Conservation (phyloP, 2,329 filamentous ascomycete genomes). For the Paracoccidioides brasiliensis region DNA sequence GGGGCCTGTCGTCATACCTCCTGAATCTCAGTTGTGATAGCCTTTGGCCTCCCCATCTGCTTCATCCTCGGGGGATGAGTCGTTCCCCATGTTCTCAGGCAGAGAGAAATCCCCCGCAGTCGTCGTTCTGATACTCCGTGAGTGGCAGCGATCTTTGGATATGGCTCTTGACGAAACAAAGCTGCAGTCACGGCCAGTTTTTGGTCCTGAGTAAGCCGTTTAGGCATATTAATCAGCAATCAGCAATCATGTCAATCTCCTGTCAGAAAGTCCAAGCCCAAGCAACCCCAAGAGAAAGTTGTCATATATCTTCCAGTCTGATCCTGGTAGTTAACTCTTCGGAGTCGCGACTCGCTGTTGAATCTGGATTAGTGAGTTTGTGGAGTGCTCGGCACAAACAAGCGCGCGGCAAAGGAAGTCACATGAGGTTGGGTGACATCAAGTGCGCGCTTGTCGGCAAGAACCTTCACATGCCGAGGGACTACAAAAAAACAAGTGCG, state of each 20-base stretch:
- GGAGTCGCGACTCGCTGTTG: too few relatives aligned
- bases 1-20: neutral
- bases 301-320: neutral
- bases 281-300: neutral
- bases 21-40: constrained; percentile 1
- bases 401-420: constrained; percentile 2
- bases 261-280: neutral
- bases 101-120: constrained; percentile 11
- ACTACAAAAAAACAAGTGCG: neutral
- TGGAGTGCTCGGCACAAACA: neutral
- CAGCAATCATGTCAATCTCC: neutral
- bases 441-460: constrained; percentile 12
- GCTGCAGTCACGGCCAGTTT: constrained; percentile 4
- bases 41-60: constrained; percentile 4
- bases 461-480: constrained; percentile 28
- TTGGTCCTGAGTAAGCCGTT: constrained; percentile 3
- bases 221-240: neutral
- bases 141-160: constrained; percentile 3
- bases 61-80: constrained; percentile 4
- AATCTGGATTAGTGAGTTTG: neutral
- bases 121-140: constrained; percentile 34
- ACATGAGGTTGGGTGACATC: constrained; percentile 24
- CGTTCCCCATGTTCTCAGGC: constrained; percentile 6
- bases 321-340: neutral
- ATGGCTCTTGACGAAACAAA: constrained; percentile 7